Evolutionary conservation across 768 basidiomycete genomes (phyloP).

Genomic region (Tricholoma hemisulphureum): DNA sequence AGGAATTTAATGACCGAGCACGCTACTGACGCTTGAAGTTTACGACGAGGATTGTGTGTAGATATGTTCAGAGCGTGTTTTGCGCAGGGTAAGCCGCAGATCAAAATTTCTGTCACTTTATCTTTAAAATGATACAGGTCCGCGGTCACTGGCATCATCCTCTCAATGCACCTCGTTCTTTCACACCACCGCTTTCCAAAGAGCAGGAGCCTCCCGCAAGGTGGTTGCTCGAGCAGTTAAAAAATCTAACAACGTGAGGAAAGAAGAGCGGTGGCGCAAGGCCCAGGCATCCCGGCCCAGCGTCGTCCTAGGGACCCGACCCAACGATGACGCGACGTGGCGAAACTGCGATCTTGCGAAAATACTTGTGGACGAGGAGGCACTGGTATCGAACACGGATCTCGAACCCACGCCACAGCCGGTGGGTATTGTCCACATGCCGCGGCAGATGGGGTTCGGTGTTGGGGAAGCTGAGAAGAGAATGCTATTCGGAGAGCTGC

Average conservation of each 20-base stretch:
- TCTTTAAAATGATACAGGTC: conserved; percentile 20
- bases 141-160: conserved; percentile 41
- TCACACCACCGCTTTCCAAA: conserved; percentile 47
- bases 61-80: conserved; percentile 31
- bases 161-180: conserved; percentile 32
- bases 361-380: conserved; percentile 55
- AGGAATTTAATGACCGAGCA: not conserved
- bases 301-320: conserved; percentile 71
- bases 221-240: conserved; percentile 35
- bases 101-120: not conserved
- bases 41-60: not conserved
- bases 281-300: conserved; percentile 49
- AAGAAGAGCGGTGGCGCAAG: conserved; percentile 41
- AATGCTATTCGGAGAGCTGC: conserved; percentile 67
- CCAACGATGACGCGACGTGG: conserved; percentile 70
- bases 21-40: conserved; percentile 1
- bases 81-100: conserved; percentile 25
- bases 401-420: conserved; percentile 25
- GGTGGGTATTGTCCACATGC: conserved; percentile 44
- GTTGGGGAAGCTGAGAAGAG: conserved; percentile 56
- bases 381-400: conserved; percentile 32
- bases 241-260: conserved; percentile 46
- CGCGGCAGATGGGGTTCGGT: conserved; percentile 62
- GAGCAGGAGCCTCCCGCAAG: conserved; percentile 32
- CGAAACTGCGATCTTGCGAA: conserved; percentile 60